These are phyloP conservation scores for Bifiguratus adelaidae DNA, from an alignment of 192 early-diverging fungal species.

Conservation along the genomic window DNA sequence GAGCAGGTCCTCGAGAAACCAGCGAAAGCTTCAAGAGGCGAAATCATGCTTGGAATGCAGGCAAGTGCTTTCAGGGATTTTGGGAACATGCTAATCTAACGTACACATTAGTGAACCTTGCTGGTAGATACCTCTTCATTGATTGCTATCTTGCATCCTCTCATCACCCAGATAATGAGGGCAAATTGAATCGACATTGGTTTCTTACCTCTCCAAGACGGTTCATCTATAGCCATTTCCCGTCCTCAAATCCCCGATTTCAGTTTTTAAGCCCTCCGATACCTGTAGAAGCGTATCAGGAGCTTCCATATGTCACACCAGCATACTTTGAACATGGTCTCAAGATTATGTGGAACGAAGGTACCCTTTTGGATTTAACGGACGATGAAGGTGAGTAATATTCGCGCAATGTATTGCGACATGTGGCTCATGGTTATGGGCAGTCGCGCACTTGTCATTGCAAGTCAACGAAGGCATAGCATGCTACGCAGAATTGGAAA, in stretches of 20 bases:
- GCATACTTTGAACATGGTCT: conserved; percentile 28
- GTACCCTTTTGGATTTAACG: conserved; percentile 5
- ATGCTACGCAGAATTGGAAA: conserved; percentile 6
- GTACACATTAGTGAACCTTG: conserved; percentile 30
- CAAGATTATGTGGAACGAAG: conserved; percentile 18
- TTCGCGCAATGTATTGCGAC: no score
- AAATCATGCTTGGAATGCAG: conserved; percentile 27
- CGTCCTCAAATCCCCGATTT: no score
- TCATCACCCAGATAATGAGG: conserved; percentile 24
- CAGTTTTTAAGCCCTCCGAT: conserved; percentile 26
- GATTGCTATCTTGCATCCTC: conserved; percentile 41
- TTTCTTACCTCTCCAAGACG: no score
- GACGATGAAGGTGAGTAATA: conserved; percentile 19
- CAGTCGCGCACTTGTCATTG: conserved; percentile 7
- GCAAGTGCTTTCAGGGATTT: no score
- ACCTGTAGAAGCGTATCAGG: conserved; percentile 16
- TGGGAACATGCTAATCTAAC: neutral
- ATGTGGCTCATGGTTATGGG: no score
- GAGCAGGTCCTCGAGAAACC: conserved; percentile 9
- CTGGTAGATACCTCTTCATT: conserved; percentile 36
- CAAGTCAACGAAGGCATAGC: neutral
- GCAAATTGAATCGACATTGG: no score
- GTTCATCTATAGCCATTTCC: no score
- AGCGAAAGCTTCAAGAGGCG: conserved; percentile 8
- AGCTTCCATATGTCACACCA: conserved; percentile 25